A percentile compares a stretch with the other conserved stretches of the same genome.
These are phyloP conservation scores for Petrea volubilis DNA, from an alignment of 257 asterid genomes.

Conservation along the genomic window DNA sequence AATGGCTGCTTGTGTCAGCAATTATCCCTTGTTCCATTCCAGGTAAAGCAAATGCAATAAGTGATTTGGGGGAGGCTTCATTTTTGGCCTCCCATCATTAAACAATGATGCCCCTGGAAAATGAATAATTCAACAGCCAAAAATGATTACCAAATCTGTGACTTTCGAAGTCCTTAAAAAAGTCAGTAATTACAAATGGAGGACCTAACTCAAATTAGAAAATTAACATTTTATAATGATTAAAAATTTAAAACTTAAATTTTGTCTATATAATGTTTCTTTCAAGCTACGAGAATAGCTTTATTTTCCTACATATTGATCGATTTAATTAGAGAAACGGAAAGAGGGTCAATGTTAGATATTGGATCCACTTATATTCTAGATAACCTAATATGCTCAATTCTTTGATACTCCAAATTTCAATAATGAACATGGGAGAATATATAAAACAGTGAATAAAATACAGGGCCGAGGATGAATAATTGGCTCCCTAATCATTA, in stretches of 20 bases:
- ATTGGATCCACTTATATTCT: not conserved
- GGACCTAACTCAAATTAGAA: not conserved
- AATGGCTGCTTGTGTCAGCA: not conserved
- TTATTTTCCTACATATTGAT: not conserved
- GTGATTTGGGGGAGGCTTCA: not conserved
- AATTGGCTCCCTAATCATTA: slow-evolving; percentile 40
- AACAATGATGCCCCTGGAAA: not conserved
- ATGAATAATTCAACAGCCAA: not conserved
- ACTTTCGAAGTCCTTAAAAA: not conserved
- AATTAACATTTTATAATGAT: too few relatives aligned
- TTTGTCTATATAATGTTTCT: not conserved
- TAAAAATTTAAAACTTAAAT: not conserved
- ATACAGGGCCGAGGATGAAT: slow-evolving; percentile 27
- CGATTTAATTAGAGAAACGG: not conserved
- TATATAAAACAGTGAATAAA: not conserved
- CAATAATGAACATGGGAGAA: slow-evolving; percentile 8
- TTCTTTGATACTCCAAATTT: not conserved
- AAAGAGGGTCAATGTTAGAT: too few relatives aligned
- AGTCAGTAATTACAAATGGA: not conserved
- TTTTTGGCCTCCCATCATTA: not conserved
- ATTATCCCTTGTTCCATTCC: not conserved
- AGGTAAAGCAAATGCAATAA: not conserved
- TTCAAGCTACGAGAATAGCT: not conserved
- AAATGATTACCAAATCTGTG: not conserved
- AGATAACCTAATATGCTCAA: not conserved